Base-by-base conservation (phyloP, 345 rosid genomes). In the Acer campestre region DNA sequence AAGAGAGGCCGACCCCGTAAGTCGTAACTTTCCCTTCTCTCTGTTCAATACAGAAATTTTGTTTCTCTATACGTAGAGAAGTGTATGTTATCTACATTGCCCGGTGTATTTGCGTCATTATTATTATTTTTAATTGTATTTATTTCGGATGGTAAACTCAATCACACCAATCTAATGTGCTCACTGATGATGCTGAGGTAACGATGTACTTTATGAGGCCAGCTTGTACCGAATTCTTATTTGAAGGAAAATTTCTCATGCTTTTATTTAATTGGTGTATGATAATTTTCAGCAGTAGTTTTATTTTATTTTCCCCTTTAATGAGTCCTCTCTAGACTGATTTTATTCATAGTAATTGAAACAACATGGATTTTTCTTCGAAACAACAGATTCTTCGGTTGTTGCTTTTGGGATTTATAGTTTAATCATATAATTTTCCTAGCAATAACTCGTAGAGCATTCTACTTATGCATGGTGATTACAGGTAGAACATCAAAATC, bases 1-100 rank as follows among this genome's bases (percentile, higher is more conserved):
- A 91, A 79, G 84, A 86, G 94, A 82, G 98, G 98, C 74, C 86
- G 98, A 77, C 94, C 95, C 10, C 89, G 94, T 2, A 92, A 88
- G 89, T 74, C 89, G 3, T 93, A 62, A 80, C 69, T 58, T 23
- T 23, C 10, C 22, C 2, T 55, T 2, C 20, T 64, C 12, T 17
- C 31, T 1, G 8, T 2, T 14, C 64, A 71, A 27, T 27, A 25
- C 27, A 25, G 70, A 79, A 85, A 66, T 80, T 83, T 78, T 80
- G 79, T 63, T 20, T 77, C 55, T 79, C 81, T 74, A 55, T 0
- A 18, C n/a, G 75, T 46, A 31, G 85, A 75, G 76, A 65, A 71
- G 59, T 79, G 80, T 76, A 77, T 42, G 31, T 63, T 66, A 55
- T 69, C 23, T 42, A 55, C 78, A 0, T 22, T 44, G 51, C 66